Conservation (phyloP, 192 early-diverging fungal genomes). For the Coemansia sp. region DNA sequence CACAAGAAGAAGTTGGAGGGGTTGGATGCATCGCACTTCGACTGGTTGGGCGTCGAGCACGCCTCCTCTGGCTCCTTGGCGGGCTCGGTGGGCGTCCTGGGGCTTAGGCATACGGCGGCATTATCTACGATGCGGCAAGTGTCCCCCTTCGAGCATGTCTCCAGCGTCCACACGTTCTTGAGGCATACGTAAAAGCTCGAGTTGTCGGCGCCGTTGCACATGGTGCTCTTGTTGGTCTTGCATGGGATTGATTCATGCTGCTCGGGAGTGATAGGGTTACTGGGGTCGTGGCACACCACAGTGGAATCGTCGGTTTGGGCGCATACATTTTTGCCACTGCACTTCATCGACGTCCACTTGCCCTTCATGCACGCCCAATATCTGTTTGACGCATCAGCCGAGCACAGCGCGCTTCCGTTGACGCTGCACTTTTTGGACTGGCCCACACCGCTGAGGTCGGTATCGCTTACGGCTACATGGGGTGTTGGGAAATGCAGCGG, state of each 20-base stretch:
- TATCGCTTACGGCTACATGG: neutral
- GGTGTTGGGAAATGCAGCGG: neutral
- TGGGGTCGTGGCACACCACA: slow-evolving; percentile 12
- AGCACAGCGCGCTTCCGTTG: neutral
- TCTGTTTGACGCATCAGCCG: neutral
- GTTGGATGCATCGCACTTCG: slow-evolving; percentile 34
- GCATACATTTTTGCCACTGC: slow-evolving; percentile 3
- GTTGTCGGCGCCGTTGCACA: slow-evolving; percentile 26
- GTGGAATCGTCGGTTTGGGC: neutral
- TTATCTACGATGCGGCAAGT: slow-evolving; percentile 33
- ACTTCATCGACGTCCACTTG: neutral
- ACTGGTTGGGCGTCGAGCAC: slow-evolving; percentile 37
- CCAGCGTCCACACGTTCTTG: slow-evolving; percentile 25
- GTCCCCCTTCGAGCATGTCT: slow-evolving; percentile 29
- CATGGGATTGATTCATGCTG: slow-evolving; percentile 5
- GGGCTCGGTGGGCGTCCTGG: slow-evolving; percentile 13
- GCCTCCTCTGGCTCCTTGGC: neutral
- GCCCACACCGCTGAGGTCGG: neutral
- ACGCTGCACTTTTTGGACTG: slow-evolving; percentile 5
- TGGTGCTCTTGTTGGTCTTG: slow-evolving; percentile 11
- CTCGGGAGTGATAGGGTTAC: neutral
- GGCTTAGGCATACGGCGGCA: slow-evolving; percentile 35
- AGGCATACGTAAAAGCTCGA: slow-evolving; percentile 31
- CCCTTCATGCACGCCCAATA: slow-evolving; percentile 6
- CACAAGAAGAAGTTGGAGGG: slow-evolving; percentile 41